Conservation (phyloP, 495 filamentous ascomycete species). For the Aspergillus ostianus region DNA sequence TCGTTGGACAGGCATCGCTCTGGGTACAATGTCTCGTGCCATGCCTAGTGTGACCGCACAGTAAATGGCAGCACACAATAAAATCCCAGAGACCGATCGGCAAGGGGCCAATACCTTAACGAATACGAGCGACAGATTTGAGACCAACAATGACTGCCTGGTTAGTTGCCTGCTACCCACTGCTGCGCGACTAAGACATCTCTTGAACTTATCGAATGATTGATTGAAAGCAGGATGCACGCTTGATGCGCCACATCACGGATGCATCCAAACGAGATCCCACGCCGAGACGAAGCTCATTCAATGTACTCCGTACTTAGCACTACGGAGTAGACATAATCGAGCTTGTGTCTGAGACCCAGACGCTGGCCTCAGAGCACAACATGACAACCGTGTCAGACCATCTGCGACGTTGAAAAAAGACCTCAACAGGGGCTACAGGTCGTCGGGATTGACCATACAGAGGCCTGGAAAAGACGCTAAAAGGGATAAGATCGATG, state of each 20-base stretch:
- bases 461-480: constrained; percentile 1
- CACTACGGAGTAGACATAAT: not conserved
- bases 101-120: not conserved
- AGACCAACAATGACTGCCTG: not conserved
- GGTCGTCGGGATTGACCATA: not conserved
- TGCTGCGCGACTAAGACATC: not conserved
- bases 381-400: not conserved
- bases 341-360: not conserved
- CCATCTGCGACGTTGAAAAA: not conserved
- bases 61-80: not conserved
- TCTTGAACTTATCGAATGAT: not conserved
- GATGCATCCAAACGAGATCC: not conserved
- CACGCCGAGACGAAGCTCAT: not conserved
- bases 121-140: not conserved
- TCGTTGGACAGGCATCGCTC: not conserved
- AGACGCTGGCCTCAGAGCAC: too few relatives aligned
- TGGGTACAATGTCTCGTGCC: not conserved
- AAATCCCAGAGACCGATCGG: not conserved
- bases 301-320: not conserved
- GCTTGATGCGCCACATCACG: not conserved
- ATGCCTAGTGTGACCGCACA: not conserved
- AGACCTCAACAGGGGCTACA: not conserved
- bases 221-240: not conserved
- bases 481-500: constrained; percentile 30
- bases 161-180: not conserved